A percentile compares a stretch with the other conserved stretches of the same genome.
Evolutionary conservation across 169 alveolate genomes (phyloP).

Genomic region (Plasmodium cynomolgi): DNA sequence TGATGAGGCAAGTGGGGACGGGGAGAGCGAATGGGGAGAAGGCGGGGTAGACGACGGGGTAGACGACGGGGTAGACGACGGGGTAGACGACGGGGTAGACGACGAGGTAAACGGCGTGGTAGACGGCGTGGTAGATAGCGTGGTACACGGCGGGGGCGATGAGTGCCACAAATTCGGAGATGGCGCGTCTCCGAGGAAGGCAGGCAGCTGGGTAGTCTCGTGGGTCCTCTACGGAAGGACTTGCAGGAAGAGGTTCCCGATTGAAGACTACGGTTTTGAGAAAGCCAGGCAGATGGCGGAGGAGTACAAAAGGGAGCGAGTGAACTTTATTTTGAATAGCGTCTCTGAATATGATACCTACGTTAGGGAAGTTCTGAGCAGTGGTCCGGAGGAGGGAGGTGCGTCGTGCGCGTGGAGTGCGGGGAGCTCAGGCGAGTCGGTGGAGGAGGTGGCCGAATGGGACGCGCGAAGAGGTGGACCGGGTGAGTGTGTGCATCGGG

Average conservation of each 20-base stretch:
- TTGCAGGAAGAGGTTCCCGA: conserved; percentile 77
- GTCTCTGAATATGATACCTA: background rate
- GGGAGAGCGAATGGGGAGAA: too few relatives aligned
- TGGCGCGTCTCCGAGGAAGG: background rate
- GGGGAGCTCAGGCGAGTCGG: background rate
- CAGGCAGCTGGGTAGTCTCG: conserved; percentile 81
- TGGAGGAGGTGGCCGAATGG: background rate
- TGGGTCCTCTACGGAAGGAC: conserved; percentile 80
- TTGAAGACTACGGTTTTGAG: conserved; percentile 73
- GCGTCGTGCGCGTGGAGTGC: background rate
- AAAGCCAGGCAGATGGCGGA: conserved; percentile 84
- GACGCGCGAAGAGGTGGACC: background rate
- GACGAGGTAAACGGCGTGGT: too few relatives aligned
- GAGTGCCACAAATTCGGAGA: background rate
- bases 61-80: too few relatives aligned
- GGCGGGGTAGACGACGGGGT: too few relatives aligned
- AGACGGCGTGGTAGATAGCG: background rate
- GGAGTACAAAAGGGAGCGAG: conserved; percentile 75
- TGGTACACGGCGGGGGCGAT: background rate
- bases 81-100: too few relatives aligned
- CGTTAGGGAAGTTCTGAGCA: background rate
- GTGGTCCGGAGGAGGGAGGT: conserved; percentile 2
- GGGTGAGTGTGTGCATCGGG: too few relatives aligned
- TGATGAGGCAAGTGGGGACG: background rate
- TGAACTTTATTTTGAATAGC: conserved; percentile 70